Percentiles rank a stretch among this genome's conserved stretches.
phyloP scores from a whole-genome alignment of 169 alveolate genomes.

The Plasmodium berghei region DNA sequence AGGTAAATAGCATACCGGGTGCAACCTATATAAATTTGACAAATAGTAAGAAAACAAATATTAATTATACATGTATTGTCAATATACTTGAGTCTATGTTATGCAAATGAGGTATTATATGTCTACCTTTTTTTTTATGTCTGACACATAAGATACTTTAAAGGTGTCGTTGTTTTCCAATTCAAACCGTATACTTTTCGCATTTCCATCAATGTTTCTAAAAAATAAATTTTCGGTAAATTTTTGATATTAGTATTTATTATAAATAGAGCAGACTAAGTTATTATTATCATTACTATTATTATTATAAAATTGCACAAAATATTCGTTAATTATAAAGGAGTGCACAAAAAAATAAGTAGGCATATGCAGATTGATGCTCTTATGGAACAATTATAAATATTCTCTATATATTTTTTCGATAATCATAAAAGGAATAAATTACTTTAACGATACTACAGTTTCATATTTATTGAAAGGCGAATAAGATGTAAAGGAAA shows the following conservation, averaged over 20 bases:
- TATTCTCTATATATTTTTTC: too few species aligned
- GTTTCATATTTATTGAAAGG: conserved; percentile 67
- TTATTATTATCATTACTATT: too few species aligned
- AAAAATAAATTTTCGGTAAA: conserved; percentile 5
- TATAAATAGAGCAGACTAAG: background rate
- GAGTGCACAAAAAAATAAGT: too few species aligned
- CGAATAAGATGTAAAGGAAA: conserved; percentile 48
- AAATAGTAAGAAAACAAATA: conserved; percentile 4
- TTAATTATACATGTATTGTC: background rate
- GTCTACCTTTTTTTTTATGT: conserved; percentile 61
- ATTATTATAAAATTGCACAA: too few species aligned
- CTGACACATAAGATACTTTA: conserved; percentile 33
- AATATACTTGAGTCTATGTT: background rate
- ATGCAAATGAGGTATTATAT: background rate
- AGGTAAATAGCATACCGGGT: conserved; percentile 68
- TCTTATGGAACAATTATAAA: too few species aligned
- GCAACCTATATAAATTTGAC: conserved; percentile 39
- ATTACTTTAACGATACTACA: conserved; percentile 50
- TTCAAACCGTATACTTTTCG: conserved; percentile 24
- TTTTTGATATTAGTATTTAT: background rate
- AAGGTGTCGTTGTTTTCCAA: conserved; percentile 22
- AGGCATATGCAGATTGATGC: too few species aligned
- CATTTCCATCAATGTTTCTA: conserved; percentile 50
- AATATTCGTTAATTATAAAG: too few species aligned
- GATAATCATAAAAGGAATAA: background rate